Percentiles rank a stretch among this genome's conserved stretches.
These are phyloP conservation scores for Durio zibethinus DNA, from an alignment of 345 rosid species.

Conservation along the genomic window DNA sequence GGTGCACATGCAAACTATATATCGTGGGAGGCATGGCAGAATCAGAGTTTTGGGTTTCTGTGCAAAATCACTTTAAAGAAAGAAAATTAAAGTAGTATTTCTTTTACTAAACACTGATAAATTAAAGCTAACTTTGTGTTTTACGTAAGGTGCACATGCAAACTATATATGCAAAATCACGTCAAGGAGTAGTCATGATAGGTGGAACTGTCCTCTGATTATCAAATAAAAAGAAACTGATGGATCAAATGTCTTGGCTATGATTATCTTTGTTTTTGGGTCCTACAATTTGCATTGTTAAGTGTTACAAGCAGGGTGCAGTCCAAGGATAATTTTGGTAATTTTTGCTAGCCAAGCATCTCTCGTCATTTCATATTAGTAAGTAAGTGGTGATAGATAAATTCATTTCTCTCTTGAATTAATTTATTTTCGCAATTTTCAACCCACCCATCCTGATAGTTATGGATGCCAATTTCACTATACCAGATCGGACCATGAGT, in stretches of 20 bases:
- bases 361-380: background rate
- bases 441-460: background rate
- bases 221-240: conserved; percentile 6
- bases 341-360: background rate
- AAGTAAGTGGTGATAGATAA: background rate
- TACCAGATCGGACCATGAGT: background rate
- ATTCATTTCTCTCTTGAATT: background rate
- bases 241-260: conserved; percentile 5
- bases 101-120: too few species aligned
- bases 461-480: background rate
- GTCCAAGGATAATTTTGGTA: background rate
- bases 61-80: background rate
- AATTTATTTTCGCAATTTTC: background rate
- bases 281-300: background rate
- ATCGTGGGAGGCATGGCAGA: background rate
- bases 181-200: background rate
- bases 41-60: conserved; percentile 1
- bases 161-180: background rate
- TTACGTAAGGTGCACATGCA: conserved; percentile 36
- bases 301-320: background rate
- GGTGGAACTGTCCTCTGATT: background rate
- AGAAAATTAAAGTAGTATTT: background rate
- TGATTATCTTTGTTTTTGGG: background rate
- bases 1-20: conserved; percentile 29
- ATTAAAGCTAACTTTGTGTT: conserved; percentile 9